phyloP scores from a whole-genome alignment of 306 rosid species.

The Cucumis hystrix region DNA sequence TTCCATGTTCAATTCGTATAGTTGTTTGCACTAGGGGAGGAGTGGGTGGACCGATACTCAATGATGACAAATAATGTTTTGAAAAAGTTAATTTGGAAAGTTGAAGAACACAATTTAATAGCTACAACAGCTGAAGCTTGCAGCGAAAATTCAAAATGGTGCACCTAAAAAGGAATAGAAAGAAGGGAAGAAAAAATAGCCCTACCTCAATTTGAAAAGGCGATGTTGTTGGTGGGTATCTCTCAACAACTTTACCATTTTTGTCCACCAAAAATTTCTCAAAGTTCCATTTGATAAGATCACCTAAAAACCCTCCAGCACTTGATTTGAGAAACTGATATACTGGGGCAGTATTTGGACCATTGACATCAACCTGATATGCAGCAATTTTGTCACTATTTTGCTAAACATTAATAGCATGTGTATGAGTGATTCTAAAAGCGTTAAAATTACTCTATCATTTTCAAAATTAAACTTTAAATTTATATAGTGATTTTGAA shows the following conservation, averaged over 20 bases:
- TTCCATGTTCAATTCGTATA: no score
- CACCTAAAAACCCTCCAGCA: constrained; percentile 85
- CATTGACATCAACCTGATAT: constrained; percentile 90
- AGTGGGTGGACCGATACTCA: no score
- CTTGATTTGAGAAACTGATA: constrained; percentile 86
- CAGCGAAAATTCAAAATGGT: background rate
- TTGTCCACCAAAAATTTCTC: constrained; percentile 96
- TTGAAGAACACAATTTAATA: background rate
- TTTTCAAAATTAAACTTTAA: no score
- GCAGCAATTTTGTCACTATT: constrained; percentile 10
- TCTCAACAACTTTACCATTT: constrained; percentile 85
- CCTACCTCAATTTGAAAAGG: constrained; percentile 96
- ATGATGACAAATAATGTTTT: background rate
- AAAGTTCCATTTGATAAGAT: constrained; percentile 83
- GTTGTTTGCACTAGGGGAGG: no score
- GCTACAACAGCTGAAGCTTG: background rate
- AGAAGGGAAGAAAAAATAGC: background rate
- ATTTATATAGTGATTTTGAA: no score
- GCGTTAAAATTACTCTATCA: no score
- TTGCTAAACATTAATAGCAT: background rate
- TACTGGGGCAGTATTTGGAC: constrained; percentile 87
- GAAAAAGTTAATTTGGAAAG: background rate
- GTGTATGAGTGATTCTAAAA: no score
- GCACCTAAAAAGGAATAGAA: background rate
- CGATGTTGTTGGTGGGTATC: constrained; percentile 88